phyloP scores from a whole-genome alignment of 164 flowering plant species.

The Stephania cephalantha region DNA sequence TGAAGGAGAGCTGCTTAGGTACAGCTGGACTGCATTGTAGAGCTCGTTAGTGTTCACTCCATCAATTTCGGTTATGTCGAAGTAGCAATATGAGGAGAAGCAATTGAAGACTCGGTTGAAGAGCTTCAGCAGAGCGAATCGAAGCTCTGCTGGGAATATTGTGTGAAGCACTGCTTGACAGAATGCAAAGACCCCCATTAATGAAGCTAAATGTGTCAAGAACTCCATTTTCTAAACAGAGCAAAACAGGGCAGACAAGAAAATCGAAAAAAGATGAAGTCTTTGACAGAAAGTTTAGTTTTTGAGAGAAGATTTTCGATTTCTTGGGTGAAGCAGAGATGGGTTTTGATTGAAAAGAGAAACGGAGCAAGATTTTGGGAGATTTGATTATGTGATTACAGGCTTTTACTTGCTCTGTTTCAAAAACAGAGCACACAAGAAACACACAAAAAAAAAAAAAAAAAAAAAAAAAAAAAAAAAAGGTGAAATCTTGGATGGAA shows the following conservation, averaged over 20 bases:
- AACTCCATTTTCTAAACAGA: conserved; percentile 37
- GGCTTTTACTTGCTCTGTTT: neutral
- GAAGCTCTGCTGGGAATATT: conserved; percentile 74
- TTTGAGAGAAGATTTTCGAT: neutral
- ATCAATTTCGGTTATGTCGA: conserved; percentile 85
- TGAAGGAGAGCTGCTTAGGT: conserved; percentile 53
- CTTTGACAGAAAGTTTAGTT: neutral
- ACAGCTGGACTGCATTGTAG: conserved; percentile 78
- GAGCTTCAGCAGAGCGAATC: conserved; percentile 43
- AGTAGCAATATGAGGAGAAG: conserved; percentile 71
- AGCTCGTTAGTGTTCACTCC: conserved; percentile 93
- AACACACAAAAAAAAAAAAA: too few relatives aligned
- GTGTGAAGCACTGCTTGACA: conserved; percentile 51
- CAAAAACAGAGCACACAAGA: too few relatives aligned
- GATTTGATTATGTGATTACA: neutral
- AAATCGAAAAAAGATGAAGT: neutral
- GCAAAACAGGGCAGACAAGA: neutral
- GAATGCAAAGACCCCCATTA: conserved; percentile 73
- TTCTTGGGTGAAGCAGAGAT: neutral
- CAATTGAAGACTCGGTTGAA: conserved; percentile 39
- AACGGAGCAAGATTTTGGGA: neutral
- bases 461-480: too few relatives aligned
- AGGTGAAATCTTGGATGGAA: too few relatives aligned
- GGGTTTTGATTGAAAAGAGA: neutral
- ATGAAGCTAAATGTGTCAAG: conserved; percentile 67